Conservation (phyloP, 2,329 filamentous ascomycete genomes). For the Talaromyces amestolkiae region DNA sequence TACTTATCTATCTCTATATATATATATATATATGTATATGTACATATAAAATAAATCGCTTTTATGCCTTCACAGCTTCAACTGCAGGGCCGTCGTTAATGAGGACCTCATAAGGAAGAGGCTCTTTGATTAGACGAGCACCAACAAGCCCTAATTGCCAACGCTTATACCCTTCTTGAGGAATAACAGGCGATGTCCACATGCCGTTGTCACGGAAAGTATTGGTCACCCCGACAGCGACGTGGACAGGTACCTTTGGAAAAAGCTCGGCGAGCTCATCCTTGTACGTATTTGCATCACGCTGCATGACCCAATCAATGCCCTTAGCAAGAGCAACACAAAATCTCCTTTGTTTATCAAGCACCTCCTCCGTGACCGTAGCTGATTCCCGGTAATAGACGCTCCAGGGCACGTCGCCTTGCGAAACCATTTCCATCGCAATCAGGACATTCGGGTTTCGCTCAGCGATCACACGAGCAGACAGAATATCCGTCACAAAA, state of each 20-base stretch:
- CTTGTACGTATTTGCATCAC: conserved; percentile 4
- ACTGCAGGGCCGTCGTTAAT: too few relatives aligned
- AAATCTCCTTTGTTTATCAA: conserved; percentile 7
- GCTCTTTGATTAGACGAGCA: too few relatives aligned
- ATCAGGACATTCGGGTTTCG: not conserved
- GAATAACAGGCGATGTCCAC: conserved; percentile 12
- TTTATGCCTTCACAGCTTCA: too few relatives aligned
- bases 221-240: conserved; percentile 1
- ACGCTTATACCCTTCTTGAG: not conserved
- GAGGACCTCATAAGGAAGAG: not conserved
- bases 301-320: conserved; percentile 6
- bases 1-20: too few relatives aligned
- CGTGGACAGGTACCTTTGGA: not conserved
- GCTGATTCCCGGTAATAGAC: conserved; percentile 11
- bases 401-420: conserved; percentile 9
- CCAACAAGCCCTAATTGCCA: too few relatives aligned
- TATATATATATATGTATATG: too few relatives aligned
- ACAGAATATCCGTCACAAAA: conserved; percentile 7
- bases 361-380: not conserved
- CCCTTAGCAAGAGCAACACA: not conserved
- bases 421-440: conserved; percentile 13
- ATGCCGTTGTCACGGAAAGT: conserved; percentile 3
- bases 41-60: too few relatives aligned
- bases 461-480: conserved; percentile 3
- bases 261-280: conserved; percentile 8